These are phyloP conservation scores for Metarhizium anisopliae DNA, from an alignment of 2,329 filamentous ascomycete genomes.

Conservation along the genomic window DNA sequence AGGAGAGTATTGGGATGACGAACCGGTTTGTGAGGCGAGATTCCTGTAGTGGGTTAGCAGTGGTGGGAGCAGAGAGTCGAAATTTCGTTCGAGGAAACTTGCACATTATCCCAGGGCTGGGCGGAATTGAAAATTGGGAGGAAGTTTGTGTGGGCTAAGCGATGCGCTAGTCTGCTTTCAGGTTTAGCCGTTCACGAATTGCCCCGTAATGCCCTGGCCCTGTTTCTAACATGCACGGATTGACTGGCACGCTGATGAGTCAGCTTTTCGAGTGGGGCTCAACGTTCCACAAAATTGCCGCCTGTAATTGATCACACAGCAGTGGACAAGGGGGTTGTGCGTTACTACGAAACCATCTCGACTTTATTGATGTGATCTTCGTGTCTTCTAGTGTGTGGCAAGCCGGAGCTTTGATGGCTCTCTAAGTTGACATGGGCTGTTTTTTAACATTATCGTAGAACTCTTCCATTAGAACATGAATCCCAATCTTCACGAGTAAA, in stretches of 20 bases:
- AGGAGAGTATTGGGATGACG: conserved; percentile 12
- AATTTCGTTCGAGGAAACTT: conserved; percentile 16
- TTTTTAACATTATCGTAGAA: no score
- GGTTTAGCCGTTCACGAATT: conserved; percentile 19
- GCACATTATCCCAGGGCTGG: conserved; percentile 22
- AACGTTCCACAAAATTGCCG: no score
- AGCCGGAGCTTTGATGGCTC: no score
- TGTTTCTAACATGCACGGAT: conserved; percentile 5
- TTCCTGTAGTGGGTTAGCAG: conserved; percentile 30
- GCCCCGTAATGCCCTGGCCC: conserved; percentile 21
- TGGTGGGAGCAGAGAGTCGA: conserved; percentile 19
- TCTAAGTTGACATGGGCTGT: no score
- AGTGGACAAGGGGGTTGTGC: no score
- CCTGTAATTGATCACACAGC: no score
- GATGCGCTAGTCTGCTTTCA: conserved; percentile 18
- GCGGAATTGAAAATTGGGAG: conserved; percentile 25
- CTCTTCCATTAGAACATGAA: no score
- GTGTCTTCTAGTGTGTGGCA: no score
- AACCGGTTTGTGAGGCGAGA: conserved; percentile 27
- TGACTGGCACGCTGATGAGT: conserved; percentile 13
- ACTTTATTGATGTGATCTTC: no score
- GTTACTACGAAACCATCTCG: no score
- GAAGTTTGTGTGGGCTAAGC: conserved; percentile 31
- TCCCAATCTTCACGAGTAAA: not conserved
- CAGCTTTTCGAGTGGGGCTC: conserved; percentile 6